These are phyloP conservation scores for Moniliella sp. DNA, from an alignment of 1,284 basidiomycete species.

Conservation along the genomic window DNA sequence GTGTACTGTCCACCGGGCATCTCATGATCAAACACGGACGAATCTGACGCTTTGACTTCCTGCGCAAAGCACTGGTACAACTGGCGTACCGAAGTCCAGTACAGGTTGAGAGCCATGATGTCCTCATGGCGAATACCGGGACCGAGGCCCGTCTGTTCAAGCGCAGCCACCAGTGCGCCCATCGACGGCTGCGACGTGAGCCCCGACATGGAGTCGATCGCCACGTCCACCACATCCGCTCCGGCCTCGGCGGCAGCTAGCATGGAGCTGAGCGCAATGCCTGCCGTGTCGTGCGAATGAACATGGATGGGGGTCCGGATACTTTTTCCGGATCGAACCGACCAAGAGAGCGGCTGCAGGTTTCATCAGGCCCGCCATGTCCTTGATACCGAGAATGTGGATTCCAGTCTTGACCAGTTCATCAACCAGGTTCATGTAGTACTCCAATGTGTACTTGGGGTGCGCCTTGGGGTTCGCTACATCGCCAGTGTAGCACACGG, in stretches of 20 bases:
- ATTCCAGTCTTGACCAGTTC: conserved; percentile 85
- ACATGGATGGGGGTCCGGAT: conserved; percentile 98
- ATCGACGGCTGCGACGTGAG: conserved; percentile 94
- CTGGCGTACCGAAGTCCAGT: conserved; percentile 92
- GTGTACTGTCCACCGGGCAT: conserved; percentile 70
- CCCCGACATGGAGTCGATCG: conserved; percentile 88
- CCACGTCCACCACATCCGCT: conserved; percentile 91
- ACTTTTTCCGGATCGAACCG: conserved; percentile 75
- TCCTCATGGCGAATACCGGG: conserved; percentile 92
- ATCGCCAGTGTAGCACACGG: conserved; percentile 97
- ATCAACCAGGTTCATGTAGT: conserved; percentile 88
- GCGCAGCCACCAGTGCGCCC: conserved; percentile 78
- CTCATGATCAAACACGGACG: conserved; percentile 90
- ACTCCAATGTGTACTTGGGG: conserved; percentile 89
- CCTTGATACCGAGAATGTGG: conserved; percentile 93
- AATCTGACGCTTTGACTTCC: conserved; percentile 68
- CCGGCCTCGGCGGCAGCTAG: conserved; percentile 81
- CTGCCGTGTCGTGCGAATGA: conserved; percentile 97
- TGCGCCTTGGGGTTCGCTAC: conserved; percentile 77
- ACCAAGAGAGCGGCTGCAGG: conserved; percentile 80
- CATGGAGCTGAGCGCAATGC: conserved; percentile 91
- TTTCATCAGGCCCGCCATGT: conserved; percentile 96
- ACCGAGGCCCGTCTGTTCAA: conserved; percentile 83
- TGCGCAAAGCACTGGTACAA: conserved; percentile 95
- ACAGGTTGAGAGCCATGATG: conserved; percentile 87